Evolutionary conservation across 768 basidiomycete species (phyloP).

Genomic region (Mycena galericulata): DNA sequence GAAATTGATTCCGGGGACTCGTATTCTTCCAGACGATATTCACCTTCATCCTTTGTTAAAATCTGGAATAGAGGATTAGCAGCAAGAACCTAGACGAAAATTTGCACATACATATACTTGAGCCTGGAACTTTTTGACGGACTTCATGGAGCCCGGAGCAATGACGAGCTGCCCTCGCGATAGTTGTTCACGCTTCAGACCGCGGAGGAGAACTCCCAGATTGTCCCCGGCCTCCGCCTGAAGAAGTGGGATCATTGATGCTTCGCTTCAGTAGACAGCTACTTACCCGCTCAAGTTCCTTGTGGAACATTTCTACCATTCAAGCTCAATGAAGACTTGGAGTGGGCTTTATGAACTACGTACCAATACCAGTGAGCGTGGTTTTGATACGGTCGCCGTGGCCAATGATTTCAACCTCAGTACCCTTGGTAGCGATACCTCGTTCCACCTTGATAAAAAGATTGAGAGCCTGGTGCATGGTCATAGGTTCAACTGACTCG

Average conservation of each 20-base stretch:
- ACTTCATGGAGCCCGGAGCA: slow-evolving; percentile 90
- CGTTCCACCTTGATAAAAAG: slow-evolving; percentile 82
- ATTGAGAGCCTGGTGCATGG: not conserved
- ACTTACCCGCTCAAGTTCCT: slow-evolving; percentile 92
- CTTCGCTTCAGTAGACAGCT: not conserved
- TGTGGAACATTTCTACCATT: slow-evolving; percentile 97
- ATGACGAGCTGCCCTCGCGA: slow-evolving; percentile 93
- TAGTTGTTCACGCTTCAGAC: slow-evolving; percentile 96
- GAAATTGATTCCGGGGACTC: slow-evolving; percentile 35
- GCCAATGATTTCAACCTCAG: slow-evolving; percentile 94
- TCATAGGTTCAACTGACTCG: slow-evolving; percentile 64
- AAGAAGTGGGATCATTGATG: slow-evolving; percentile 1
- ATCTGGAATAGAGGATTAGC: slow-evolving; percentile 56
- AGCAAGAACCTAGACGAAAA: slow-evolving; percentile 1
- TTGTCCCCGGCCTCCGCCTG: slow-evolving; percentile 98
- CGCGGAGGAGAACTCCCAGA: slow-evolving; percentile 97
- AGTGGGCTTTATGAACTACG: slow-evolving; percentile 37
- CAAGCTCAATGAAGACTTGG: slow-evolving; percentile 8
- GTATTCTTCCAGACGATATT: slow-evolving; percentile 21
- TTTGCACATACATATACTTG: slow-evolving; percentile 79
- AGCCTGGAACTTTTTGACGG: slow-evolving; percentile 95
- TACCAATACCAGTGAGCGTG: slow-evolving; percentile 93
- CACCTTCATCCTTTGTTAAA: slow-evolving; percentile 87
- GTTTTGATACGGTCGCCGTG: slow-evolving; percentile 87
- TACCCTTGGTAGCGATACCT: slow-evolving; percentile 90